A percentile compares a stretch with the other conserved stretches of the same genome.
phyloP scores from a whole-genome alignment of 2,329 filamentous ascomycete species.

The Cercospora zeae-maydis region DNA sequence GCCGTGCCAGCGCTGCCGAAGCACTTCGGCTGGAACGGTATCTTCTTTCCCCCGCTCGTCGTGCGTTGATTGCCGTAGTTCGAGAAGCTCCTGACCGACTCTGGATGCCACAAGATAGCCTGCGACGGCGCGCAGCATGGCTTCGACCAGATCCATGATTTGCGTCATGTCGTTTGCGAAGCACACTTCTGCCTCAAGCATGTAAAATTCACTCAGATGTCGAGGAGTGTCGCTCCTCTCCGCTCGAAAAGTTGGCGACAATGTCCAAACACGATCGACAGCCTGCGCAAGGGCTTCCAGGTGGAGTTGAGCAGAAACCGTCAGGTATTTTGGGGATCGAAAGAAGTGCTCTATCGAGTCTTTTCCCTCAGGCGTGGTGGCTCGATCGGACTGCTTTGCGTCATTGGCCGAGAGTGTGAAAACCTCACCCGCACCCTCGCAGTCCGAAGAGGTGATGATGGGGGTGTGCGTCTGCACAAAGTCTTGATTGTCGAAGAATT shows the following conservation, averaged over 20 bases:
- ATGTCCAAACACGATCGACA: constrained; percentile 85
- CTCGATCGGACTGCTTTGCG: constrained; percentile 33
- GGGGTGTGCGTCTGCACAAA: constrained; percentile 87
- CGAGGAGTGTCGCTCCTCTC: constrained; percentile 90
- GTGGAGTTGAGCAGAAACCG: constrained; percentile 91
- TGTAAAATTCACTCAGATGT: constrained; percentile 96
- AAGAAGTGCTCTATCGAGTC: constrained; percentile 61
- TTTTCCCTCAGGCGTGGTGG: constrained; percentile 42
- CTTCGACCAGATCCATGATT: constrained; percentile 77
- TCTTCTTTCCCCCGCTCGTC: constrained; percentile 34
- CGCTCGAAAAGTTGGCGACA: constrained; percentile 90
- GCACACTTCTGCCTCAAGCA: constrained; percentile 88
- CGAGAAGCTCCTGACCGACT: constrained; percentile 53
- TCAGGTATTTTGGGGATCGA: constrained; percentile 83
- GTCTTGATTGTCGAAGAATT: constrained; percentile 67
- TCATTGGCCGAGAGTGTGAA: constrained; percentile 60
- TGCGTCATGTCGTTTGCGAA: constrained; percentile 67
- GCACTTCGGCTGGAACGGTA: constrained; percentile 47
- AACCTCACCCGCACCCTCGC: constrained; percentile 92
- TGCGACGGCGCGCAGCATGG: constrained; percentile 63
- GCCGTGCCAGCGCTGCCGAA: constrained; percentile 69
- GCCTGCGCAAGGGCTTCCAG: constrained; percentile 87
- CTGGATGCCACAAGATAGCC: constrained; percentile 48
- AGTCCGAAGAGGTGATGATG: constrained; percentile 93
- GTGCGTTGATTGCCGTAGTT: constrained; percentile 34